Evolutionary conservation across 257 asterid species (phyloP).

Genomic region (Eustoma russellianum): DNA sequence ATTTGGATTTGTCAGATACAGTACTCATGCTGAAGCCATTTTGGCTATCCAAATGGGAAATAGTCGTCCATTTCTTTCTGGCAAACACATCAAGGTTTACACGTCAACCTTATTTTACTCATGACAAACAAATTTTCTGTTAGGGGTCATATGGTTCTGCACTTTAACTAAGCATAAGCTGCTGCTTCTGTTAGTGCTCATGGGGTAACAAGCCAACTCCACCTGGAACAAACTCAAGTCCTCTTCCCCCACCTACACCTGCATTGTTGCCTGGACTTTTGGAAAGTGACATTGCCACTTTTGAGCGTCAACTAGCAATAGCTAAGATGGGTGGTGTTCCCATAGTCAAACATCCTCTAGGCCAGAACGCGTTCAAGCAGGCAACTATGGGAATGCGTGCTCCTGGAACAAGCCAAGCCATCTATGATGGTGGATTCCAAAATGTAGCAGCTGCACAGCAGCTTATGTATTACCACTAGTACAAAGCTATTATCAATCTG

Average conservation of each 20-base stretch:
- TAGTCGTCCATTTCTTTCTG: constrained; percentile 53
- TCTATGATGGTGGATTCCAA: constrained; percentile 86
- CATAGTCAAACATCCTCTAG: constrained; percentile 43
- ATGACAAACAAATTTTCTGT: no score
- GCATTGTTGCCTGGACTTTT: constrained; percentile 45
- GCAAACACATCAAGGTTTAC: constrained; percentile 80
- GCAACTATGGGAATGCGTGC: constrained; percentile 39
- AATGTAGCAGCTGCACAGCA: constrained; percentile 78
- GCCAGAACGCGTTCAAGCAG: constrained; percentile 28
- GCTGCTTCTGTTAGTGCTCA: constrained; percentile 48
- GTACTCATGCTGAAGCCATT: constrained; percentile 84
- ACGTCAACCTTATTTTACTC: not conserved
- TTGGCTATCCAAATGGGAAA: constrained; percentile 84
- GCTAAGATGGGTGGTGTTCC: constrained; percentile 64
- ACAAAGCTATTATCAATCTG: not conserved
- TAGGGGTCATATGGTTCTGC: no score
- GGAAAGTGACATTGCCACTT: constrained; percentile 55
- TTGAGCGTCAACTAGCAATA: constrained; percentile 73
- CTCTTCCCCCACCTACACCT: constrained; percentile 83
- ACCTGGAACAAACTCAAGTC: constrained; percentile 73
- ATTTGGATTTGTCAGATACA: constrained; percentile 83
- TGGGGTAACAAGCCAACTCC: constrained; percentile 99
- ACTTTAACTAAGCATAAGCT: not conserved
- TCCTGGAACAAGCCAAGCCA: constrained; percentile 73
- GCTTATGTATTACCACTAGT: constrained; percentile 82